Evolutionary conservation across 169 alveolate genomes (phyloP).

Genomic region (Cryptosporidium parvum): DNA sequence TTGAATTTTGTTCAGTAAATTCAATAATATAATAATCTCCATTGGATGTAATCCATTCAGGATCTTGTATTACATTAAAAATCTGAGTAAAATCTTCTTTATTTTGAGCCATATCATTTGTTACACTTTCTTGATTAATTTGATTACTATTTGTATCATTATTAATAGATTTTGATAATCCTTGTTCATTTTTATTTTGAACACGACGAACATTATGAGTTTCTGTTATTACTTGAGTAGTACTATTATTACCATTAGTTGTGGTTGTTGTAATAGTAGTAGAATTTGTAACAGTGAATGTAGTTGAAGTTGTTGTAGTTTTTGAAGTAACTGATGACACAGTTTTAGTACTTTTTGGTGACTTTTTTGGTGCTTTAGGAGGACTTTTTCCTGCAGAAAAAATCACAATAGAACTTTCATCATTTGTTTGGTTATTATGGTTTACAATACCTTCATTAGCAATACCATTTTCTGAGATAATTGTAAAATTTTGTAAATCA

Average conservation of each 20-base stretch:
- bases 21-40: constrained; percentile 71
- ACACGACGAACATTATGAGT: constrained; percentile 2
- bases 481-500: neutral
- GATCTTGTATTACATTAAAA: constrained; percentile 42
- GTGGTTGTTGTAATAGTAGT: constrained; percentile 12
- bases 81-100: constrained; percentile 26
- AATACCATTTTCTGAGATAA: neutral
- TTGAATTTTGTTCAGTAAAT: constrained; percentile 34
- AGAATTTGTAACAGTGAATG: constrained; percentile 12
- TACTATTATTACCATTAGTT: neutral
- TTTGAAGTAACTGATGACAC: neutral
- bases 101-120: constrained; percentile 31
- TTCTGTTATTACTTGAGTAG: neutral
- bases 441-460: neutral
- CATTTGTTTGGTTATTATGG: neutral
- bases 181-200: neutral
- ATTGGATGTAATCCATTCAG: constrained; percentile 45
- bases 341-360: neutral
- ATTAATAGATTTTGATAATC: neutral
- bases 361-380: neutral
- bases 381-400: neutral
- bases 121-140: neutral
- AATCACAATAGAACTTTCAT: neutral
- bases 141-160: neutral
- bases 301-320: neutral